Percentiles rank a stretch among this genome's conserved stretches.
These are phyloP conservation scores for Fonsecaea pedrosoi DNA, from an alignment of 2,329 filamentous ascomycete genomes.

Conservation along the genomic window DNA sequence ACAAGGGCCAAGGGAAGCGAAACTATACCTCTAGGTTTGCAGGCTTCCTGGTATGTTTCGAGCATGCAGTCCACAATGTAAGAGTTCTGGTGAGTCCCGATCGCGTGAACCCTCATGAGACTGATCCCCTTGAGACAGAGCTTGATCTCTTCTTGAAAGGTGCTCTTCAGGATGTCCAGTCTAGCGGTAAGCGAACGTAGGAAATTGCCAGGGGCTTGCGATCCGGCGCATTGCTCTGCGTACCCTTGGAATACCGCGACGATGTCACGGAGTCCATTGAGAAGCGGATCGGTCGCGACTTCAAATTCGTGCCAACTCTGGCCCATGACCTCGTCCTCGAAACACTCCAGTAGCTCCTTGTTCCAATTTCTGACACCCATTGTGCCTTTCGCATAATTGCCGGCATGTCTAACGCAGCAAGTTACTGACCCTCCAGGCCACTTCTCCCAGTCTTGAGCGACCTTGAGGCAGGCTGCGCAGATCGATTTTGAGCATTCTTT, in stretches of 20 bases:
- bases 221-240: neutral
- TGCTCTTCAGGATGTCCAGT: neutral
- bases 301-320: conserved; percentile 6
- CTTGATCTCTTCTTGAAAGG: neutral
- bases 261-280: neutral
- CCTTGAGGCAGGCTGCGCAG: neutral
- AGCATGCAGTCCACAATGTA: conserved; percentile 14
- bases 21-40: neutral
- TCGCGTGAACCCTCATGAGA: neutral
- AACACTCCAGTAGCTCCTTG: conserved; percentile 11
- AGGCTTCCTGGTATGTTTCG: neutral
- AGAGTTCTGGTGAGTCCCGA: neutral
- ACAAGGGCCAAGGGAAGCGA: too few species aligned
- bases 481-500: neutral
- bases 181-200: neutral
- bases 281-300: neutral
- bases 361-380: conserved; percentile 14
- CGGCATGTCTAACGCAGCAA: neutral
- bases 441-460: conserved; percentile 2
- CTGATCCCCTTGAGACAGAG: neutral
- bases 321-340: conserved; percentile 1
- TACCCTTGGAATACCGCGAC: neutral
- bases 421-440: neutral
- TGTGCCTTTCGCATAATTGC: neutral
- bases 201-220: neutral